Conservation (phyloP, 495 filamentous ascomycete genomes). For the Aspergillus steynii region DNA sequence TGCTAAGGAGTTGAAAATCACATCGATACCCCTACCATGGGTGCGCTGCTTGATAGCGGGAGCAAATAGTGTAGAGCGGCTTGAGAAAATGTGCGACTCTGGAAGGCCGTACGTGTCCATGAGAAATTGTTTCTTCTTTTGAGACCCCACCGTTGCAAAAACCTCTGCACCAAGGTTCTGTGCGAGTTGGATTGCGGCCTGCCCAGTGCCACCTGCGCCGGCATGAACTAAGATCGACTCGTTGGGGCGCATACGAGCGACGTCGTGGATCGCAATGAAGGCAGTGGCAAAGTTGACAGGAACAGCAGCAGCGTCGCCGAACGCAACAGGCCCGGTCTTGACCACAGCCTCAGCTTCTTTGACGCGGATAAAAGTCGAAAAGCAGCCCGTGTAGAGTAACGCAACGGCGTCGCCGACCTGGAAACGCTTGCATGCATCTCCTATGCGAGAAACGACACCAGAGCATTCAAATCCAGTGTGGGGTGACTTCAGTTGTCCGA, state of each 20-base stretch:
- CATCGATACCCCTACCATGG: slow-evolving; percentile 56
- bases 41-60: slow-evolving; percentile 51
- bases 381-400: slow-evolving; percentile 8
- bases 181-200: slow-evolving; percentile 61
- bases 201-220: slow-evolving; percentile 61
- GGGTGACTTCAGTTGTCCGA: slow-evolving; percentile 32
- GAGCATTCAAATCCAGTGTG: slow-evolving; percentile 39
- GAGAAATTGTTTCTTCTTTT: slow-evolving; percentile 58
- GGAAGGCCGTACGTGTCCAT: slow-evolving; percentile 47
- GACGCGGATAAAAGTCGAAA: slow-evolving; percentile 10
- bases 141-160: slow-evolving; percentile 58
- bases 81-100: slow-evolving; percentile 43
- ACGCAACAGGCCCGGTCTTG: slow-evolving; percentile 22
- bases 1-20: slow-evolving; percentile 60
- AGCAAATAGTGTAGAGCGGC: slow-evolving; percentile 48
- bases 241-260: slow-evolving; percentile 29
- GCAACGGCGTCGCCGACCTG: slow-evolving; percentile 36
- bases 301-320: slow-evolving; percentile 29
- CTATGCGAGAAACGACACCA: slow-evolving; percentile 40
- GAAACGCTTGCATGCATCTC: slow-evolving; percentile 36
- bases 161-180: slow-evolving; percentile 59
- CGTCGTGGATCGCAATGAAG: slow-evolving; percentile 51
- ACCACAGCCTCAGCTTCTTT: slow-evolving; percentile 13
- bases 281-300: slow-evolving; percentile 51
- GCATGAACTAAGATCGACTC: slow-evolving; percentile 38